Percentiles rank a stretch among this genome's conserved stretches.
Conservation (phyloP, 768 basidiomycete genomes). For the Agaricus subrufescens region DNA sequence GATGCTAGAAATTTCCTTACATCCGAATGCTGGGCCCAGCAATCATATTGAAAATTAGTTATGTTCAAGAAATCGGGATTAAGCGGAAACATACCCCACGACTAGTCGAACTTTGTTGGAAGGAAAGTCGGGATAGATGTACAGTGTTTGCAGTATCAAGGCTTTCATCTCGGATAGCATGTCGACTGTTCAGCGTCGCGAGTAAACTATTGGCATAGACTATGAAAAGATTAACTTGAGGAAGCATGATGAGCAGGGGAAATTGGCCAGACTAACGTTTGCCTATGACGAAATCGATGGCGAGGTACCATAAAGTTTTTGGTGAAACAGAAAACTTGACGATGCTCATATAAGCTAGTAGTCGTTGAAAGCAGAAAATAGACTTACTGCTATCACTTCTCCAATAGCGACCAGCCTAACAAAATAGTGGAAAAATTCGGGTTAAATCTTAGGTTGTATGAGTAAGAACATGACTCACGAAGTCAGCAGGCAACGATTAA, state of each 20-base stretch:
- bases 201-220: conserved; percentile 46
- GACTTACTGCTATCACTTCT: conserved; percentile 33
- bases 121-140: conserved; percentile 15
- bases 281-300: conserved; percentile 41
- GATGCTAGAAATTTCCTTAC: background rate
- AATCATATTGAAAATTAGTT: too few species aligned
- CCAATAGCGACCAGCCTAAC: conserved; percentile 29
- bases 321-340: conserved; percentile 24
- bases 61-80: background rate
- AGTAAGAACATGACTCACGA: conserved; percentile 27
- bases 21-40: background rate
- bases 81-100: background rate
- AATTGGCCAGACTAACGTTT: conserved; percentile 29
- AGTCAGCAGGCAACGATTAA: conserved; percentile 46
- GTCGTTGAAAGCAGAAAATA: background rate
- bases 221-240: conserved; percentile 7
- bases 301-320: conserved; percentile 30
- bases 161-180: conserved; percentile 17
- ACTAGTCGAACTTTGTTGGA: background rate
- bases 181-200: conserved; percentile 36
- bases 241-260: background rate
- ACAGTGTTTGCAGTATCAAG: conserved; percentile 11
- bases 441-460: background rate
- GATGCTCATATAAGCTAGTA: background rate
- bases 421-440: background rate